Conservation (phyloP, 2,329 filamentous ascomycete genomes). For the Penicillium nordicum region DNA sequence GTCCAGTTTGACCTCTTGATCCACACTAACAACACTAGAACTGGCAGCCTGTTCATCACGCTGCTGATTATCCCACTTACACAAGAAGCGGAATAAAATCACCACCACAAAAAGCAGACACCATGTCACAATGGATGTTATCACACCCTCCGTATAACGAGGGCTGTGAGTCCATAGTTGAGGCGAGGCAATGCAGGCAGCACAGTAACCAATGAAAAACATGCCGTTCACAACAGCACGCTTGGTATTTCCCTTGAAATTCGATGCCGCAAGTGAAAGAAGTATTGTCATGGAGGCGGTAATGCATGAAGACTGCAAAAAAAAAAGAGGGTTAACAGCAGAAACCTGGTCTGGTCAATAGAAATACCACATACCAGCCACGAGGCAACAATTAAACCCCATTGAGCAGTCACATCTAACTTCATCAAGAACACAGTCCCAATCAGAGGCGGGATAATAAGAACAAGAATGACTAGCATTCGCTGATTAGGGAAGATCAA, state of each 20-base stretch:
- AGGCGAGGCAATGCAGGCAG: constrained; percentile 47
- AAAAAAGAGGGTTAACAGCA: neutral
- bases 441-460: constrained; percentile 45
- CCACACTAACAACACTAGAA: neutral
- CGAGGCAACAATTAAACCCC: constrained; percentile 49
- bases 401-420: constrained; percentile 41
- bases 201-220: constrained; percentile 52
- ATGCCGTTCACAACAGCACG: constrained; percentile 46
- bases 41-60: constrained; percentile 11
- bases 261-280: constrained; percentile 47
- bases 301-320: constrained; percentile 41
- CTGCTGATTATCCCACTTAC: constrained; percentile 12
- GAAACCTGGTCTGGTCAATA: neutral
- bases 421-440: constrained; percentile 46
- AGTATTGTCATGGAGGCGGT: constrained; percentile 44
- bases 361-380: constrained; percentile 42
- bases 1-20: constrained; percentile 10
- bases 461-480: constrained; percentile 38
- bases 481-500: constrained; percentile 42
- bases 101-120: constrained; percentile 16
- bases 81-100: constrained; percentile 14
- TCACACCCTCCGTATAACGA: constrained; percentile 47
- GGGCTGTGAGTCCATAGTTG: constrained; percentile 48
- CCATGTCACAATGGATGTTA: constrained; percentile 36
- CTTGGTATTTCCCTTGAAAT: constrained; percentile 54